phyloP scores from a whole-genome alignment of 371 early-diverging fungal species.

The Smittium culicis region DNA sequence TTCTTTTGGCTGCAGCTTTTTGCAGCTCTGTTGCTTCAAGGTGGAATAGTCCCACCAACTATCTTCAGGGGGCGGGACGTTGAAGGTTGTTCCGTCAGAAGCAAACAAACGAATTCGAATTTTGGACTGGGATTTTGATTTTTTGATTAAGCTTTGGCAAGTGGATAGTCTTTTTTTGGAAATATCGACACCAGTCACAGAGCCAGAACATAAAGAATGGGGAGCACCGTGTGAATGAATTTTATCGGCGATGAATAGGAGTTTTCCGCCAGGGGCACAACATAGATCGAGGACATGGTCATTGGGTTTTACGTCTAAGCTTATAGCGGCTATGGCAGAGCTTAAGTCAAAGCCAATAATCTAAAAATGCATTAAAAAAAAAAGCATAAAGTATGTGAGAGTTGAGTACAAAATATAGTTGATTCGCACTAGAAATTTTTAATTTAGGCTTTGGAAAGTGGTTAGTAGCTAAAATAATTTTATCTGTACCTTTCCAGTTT shows the following conservation, averaged over 20 bases:
- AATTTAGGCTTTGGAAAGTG: too few species aligned
- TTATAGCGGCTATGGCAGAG: constrained; percentile 55
- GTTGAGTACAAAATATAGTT: too few species aligned
- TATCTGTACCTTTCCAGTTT: too few species aligned
- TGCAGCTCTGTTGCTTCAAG: background rate
- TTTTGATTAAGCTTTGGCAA: constrained; percentile 25
- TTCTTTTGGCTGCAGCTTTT: background rate
- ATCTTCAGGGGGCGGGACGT: constrained; percentile 46
- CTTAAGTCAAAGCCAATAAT: constrained; percentile 77
- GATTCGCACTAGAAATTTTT: too few species aligned
- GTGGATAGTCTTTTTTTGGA: constrained; percentile 52
- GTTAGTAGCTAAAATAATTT: too few species aligned
- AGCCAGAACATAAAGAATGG: constrained; percentile 36
- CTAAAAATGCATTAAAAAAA: constrained; percentile 9
- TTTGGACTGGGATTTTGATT: constrained; percentile 14
- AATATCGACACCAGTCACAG: constrained; percentile 86
- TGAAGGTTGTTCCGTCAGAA: constrained; percentile 72
- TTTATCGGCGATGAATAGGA: constrained; percentile 57
- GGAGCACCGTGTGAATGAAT: background rate
- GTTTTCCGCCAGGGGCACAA: constrained; percentile 66
- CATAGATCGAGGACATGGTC: constrained; percentile 70
- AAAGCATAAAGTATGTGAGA: too few species aligned
- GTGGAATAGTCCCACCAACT: constrained; percentile 30
- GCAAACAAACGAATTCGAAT: constrained; percentile 42
- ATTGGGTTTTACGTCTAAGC: constrained; percentile 41